phyloP scores from a whole-genome alignment of 2,329 filamentous ascomycete genomes.

The Clonostachys solani region DNA sequence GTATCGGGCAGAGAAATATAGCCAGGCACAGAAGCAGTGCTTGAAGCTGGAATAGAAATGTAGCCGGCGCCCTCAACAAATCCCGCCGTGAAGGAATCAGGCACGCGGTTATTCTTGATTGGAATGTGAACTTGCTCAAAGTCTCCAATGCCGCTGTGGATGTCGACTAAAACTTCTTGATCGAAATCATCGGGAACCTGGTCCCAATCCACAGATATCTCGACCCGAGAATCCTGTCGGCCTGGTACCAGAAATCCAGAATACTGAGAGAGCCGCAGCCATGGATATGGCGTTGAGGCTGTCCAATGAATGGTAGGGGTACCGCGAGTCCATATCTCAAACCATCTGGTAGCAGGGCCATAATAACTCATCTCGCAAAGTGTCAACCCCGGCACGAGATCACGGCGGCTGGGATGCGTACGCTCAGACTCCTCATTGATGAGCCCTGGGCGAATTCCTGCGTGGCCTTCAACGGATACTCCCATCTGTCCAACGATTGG shows the following conservation, averaged over 20 bases:
- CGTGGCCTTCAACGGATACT: slow-evolving; percentile 60
- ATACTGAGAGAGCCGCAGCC: slow-evolving; percentile 44
- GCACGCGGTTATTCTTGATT: slow-evolving; percentile 41
- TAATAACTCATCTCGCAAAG: slow-evolving; percentile 56
- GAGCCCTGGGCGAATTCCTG: slow-evolving; percentile 43
- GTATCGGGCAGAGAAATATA: slow-evolving; percentile 5
- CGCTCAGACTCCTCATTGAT: slow-evolving; percentile 50
- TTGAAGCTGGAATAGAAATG: slow-evolving; percentile 26
- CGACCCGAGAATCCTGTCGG: slow-evolving; percentile 8
- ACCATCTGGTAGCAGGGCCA: slow-evolving; percentile 49
- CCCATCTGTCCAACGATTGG: slow-evolving; percentile 59
- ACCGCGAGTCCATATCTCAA: slow-evolving; percentile 61
- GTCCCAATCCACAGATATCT: slow-evolving; percentile 12
- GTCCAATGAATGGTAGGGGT: slow-evolving; percentile 47
- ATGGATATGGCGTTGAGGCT: slow-evolving; percentile 40
- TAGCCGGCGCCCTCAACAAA: slow-evolving; percentile 57
- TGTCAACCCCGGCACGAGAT: slow-evolving; percentile 54
- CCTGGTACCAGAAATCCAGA: slow-evolving; percentile 42
- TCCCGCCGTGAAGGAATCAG: slow-evolving; percentile 42
- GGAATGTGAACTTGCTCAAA: slow-evolving; percentile 49
- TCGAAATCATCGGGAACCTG: slow-evolving; percentile 33
- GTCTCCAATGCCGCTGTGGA: slow-evolving; percentile 25
- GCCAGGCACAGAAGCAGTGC: slow-evolving; percentile 1
- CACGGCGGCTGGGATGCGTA: slow-evolving; percentile 31
- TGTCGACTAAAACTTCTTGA: slow-evolving; percentile 14